Evolutionary conservation across 164 flowering plant species (phyloP).

Genomic region (Litsea cubeba): DNA sequence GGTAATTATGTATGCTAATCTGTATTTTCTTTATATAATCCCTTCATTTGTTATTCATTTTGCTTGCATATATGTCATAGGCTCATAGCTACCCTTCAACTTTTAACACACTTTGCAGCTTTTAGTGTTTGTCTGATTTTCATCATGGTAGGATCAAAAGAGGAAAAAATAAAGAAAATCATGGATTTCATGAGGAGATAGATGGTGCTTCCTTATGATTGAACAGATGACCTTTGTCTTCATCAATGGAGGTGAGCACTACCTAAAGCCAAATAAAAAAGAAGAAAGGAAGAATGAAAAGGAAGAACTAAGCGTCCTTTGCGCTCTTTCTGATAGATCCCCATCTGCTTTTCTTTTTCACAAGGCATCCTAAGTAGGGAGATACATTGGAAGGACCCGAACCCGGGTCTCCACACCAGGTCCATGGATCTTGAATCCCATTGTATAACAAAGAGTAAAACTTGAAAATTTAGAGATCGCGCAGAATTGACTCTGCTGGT

Average conservation of each 20-base stretch:
- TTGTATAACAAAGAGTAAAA: neutral
- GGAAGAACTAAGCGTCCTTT: conserved; percentile 15
- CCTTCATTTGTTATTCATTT: neutral
- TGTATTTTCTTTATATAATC: neutral
- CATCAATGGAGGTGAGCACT: conserved; percentile 30
- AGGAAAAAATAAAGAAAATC: neutral
- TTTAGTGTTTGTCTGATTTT: neutral
- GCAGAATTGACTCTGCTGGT: neutral
- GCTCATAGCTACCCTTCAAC: neutral
- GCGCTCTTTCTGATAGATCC: conserved; percentile 39
- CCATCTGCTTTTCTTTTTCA: conserved; percentile 7
- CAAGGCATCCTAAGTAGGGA: conserved; percentile 35
- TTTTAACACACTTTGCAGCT: conserved; percentile 1
- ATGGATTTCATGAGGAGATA: neutral
- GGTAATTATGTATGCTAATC: neutral
- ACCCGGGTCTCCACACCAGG: neutral
- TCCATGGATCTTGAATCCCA: neutral
- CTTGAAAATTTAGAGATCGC: neutral
- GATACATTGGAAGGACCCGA: conserved; percentile 21
- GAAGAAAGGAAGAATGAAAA: conserved; percentile 9
- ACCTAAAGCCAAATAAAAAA: conserved; percentile 16
- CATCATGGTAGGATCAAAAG: neutral
- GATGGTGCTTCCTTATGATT: conserved; percentile 31
- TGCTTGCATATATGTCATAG: neutral
- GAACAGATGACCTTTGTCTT: conserved; percentile 48